Base-by-base conservation (phyloP, 2,329 filamentous ascomycete genomes). In the Alternaria gaisen region DNA sequence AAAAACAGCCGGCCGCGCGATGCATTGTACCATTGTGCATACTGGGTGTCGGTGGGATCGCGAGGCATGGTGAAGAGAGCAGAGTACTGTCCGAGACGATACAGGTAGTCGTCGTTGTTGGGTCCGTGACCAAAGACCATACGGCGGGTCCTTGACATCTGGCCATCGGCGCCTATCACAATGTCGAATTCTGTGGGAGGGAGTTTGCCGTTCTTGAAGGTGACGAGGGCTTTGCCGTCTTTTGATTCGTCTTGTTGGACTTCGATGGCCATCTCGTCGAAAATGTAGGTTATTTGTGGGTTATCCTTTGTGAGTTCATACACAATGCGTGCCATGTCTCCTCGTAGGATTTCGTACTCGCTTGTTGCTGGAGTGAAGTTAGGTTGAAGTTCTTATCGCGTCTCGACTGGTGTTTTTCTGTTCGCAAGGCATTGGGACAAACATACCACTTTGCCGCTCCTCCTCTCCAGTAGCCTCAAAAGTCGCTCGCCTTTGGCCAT, bases 331-430 rank as follows among this genome's bases (percentile, higher is more conserved):
- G 82, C 81, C n/a, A 89, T 68, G 53, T 87, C 84, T 0, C 84
- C 86, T 9, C 87, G 79, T 80, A 89, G 84, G 50, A 89, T 84
- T 75, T 89, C 87, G 60, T 81, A 87, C 57, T 89, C 87, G 60
- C 81, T 83, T 0, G 83, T 85, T 44, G 85, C 77, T 65, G n/a
- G 10, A 14, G 10, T 0, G 26, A 2, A 32, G 34, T 63, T 36
- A 46, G 43, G 2, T 18, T 10, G n/a, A 16, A 16, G 6, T 6
- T 30, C 42, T 18, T 12, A 12, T 30, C 4, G 9, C 5, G n/a
- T 11, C 43, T 30, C 30, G 24, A 18, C 28, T 4, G 12, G 5
- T 16, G 7, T 52, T 7, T 14, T 10, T n/a, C 14, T 18, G 12
- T 24, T n/a, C 6, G 6, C 28, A 36, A 8, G 14, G 11, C 6